Evolutionary conservation across 768 basidiomycete genomes (phyloP), one percentile per base, ranked within the genome.

Genomic region (Rickenella mellea): DNA sequence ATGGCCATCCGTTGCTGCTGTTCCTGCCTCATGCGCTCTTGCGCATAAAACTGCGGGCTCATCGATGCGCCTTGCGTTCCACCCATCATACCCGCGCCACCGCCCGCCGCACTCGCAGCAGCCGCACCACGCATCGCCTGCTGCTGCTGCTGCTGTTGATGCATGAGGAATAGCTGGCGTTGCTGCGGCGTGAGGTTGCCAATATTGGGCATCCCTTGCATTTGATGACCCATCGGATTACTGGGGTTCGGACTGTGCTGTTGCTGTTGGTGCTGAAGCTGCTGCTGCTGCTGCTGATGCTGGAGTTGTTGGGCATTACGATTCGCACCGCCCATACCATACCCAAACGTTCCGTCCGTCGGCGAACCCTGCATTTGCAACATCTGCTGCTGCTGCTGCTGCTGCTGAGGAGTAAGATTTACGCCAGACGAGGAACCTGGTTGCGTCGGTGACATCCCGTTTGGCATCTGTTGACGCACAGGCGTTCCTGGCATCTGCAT

Each of bases 161-260:
- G 42, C 31, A 30, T 43, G 20, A 32, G 33, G 42, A 14, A 21
- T 36, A 25, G n/a, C 12, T 15, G 31, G 42, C 19, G 33, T 14
- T n/a, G 42, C 26, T 26, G 32, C 17, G 32, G 42, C 30, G 30
- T 35, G 27, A 12, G 24, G 33, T 15, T 36, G 3, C 19, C 33
- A 11, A 36, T 19, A 10, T 36, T 17, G 11, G 19, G 33, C 33
- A 36, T 36, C 33, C 51, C 60, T 27, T 48, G 45, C 53, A 62
- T 52, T 43, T 62, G 60, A 6, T 52, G 51, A 42, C 52, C 62
- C 30, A 51, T 61, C 29, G 61, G 45, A 25, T 36, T 36, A 27
- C 62, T 58, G 7, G 60, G 60, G 42, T 61, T 62, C 51, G 63
- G 54, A 17, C 26, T 26, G 41, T 53, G 56, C 27, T 49, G 59